Base-by-base conservation (phyloP, 805 yeast genomes). In the Cyberlindnera lachancei region DNA sequence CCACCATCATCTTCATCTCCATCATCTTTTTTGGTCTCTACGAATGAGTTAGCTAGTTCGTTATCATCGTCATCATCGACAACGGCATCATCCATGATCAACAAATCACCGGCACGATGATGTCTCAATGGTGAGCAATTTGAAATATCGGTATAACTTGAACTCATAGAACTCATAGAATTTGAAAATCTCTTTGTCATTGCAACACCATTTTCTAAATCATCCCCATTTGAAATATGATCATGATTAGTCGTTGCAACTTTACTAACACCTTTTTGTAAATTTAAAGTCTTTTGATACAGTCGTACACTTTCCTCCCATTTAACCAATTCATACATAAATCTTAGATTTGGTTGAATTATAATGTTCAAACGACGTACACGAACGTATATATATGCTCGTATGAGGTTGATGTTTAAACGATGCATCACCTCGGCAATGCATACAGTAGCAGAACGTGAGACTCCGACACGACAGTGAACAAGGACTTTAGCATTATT, bases 401-500 rank as follows among this genome's bases (percentile, higher is more conserved):
- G 64, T 3, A 92, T 77, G 18, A 90, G 59, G 26, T 75, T 72
- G 33, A 85, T 61, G 12, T 71, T 59, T 33, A 82, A 58, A 25
- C 95, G 59, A 44, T 74, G 72, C 95, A 90, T 88, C 23, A 85
- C 90, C 52, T 87, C 96, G 1, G 96, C 96, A 44, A 90, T 90
- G 45, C 94, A 90, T 9, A 90, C 94, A 0, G 96, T 85, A 0
- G 96, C 97, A 3, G 95, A 84, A 34, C 97, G 64, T 0, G 95
- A 84, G 4, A 90, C 97, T 0, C 97, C 97, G 29, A 86, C 96
- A 50, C 94, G 82, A 48, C 97, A 90, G 55, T 90, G 97, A 9
- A 90, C 88, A 38, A 90, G 63, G 3, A 79, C 74, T 28, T 70
- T 71, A 15, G 73, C 73, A 23, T 58, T 59, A 1, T 44, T 42